Evolutionary conservation across 164 flowering plant genomes (phyloP), one percentile per base, ranked within the genome.

Genomic region (Nymphaea thermarum): DNA sequence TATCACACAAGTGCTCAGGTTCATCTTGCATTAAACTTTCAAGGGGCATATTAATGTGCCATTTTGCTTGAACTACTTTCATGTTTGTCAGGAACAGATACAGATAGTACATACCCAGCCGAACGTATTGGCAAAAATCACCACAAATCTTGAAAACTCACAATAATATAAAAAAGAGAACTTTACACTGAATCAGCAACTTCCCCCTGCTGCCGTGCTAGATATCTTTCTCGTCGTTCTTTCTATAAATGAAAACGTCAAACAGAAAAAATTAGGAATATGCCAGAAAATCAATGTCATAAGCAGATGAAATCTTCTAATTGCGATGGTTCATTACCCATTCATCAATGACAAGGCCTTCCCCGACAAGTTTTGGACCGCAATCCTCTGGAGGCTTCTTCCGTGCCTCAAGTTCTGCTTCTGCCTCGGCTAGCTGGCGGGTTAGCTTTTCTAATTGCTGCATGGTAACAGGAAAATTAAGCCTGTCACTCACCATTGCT

Each of bases 321-420:
- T 4, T 14, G 10, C 6, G n/a, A 12, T 8, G 12, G n/a, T 11
- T 67, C 71, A 74, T 80, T 71, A 87, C 95, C 92, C 92, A 87
- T 82, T 89, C 95, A 77, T 91, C 97, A 43, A 93, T 93, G 17
- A 93, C 96, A 69, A 89, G 91, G 64, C 95, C 97, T 80, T 93
- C 97, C n/a, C 96, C 98, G 65, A 86, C 85, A 69, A 84, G 80
- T 55, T 78, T 79, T 1, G 89, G 90, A 42, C 96, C 93, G 14
- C 84, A 73, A n/a, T 89, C 93, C 66, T 78, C 84, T 43, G 83
- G 93, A 70, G 97, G 95, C 74, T 89, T 93, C 81, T 91, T 93
- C 10, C 88, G 86, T 10, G 85, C 70, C 74, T 93, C 98, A 17
- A 83, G 67, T 43, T 85, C 94, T 59, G 94, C 91, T 69, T 93